Evolutionary conservation across 1,284 basidiomycete species (phyloP).

Genomic region (Cryptococcus sp.): DNA sequence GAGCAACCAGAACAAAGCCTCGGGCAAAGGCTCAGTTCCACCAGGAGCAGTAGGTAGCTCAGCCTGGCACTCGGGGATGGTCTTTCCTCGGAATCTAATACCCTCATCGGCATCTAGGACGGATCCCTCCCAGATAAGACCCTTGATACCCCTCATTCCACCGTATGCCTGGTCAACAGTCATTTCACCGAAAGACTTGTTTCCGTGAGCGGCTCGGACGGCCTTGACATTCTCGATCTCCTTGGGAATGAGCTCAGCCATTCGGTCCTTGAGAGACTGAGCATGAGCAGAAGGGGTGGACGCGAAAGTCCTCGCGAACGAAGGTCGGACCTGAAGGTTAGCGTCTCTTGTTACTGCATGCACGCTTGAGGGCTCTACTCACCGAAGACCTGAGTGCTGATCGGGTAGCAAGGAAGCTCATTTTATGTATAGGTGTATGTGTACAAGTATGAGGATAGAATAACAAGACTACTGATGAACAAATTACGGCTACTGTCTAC

Average conservation of each 20-base stretch:
- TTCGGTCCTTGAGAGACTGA: slow-evolving; percentile 79
- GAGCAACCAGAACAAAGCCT: slow-evolving; percentile 92
- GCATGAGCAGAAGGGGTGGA: slow-evolving; percentile 59
- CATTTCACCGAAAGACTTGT: slow-evolving; percentile 85
- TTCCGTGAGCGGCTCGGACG: slow-evolving; percentile 74
- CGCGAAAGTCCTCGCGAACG: slow-evolving; percentile 50
- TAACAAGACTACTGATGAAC: background rate
- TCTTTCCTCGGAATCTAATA: slow-evolving; percentile 91
- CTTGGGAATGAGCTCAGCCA: slow-evolving; percentile 83
- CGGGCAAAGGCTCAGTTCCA: slow-evolving; percentile 85
- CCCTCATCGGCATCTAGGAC: slow-evolving; percentile 94
- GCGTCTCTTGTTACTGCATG: background rate
- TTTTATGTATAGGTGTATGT: too few species aligned
- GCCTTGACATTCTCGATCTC: slow-evolving; percentile 86
- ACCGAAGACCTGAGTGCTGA: slow-evolving; percentile 34
- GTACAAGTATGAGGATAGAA: too few species aligned
- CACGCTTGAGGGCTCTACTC: slow-evolving; percentile 10
- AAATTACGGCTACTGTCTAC: too few species aligned
- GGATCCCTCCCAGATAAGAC: slow-evolving; percentile 61
- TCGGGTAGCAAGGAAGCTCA: slow-evolving; percentile 32
- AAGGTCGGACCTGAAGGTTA: slow-evolving; percentile 22
- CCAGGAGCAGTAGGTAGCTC: slow-evolving; percentile 83
- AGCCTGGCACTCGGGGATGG: slow-evolving; percentile 82
- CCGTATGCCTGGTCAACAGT: slow-evolving; percentile 82
- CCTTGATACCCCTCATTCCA: slow-evolving; percentile 79